These are phyloP conservation scores for Ganoderma sinense DNA, from an alignment of 1,284 basidiomycete species.

Conservation along the genomic window DNA sequence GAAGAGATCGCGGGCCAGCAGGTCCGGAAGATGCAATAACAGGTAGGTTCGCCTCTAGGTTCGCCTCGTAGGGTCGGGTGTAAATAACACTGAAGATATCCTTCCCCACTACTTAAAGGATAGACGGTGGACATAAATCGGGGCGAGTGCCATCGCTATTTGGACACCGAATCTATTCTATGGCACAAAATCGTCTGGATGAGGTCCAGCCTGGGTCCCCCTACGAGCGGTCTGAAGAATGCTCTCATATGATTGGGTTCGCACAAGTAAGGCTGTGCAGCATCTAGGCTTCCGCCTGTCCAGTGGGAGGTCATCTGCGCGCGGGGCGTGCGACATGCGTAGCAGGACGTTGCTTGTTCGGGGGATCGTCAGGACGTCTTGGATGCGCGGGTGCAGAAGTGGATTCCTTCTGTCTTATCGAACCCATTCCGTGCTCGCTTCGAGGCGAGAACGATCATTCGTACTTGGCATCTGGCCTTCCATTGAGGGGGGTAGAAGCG, in stretches of 20 bases:
- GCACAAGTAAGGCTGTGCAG: not conserved
- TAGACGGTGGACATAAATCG: no score
- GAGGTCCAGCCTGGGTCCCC: not conserved
- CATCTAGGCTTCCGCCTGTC: not conserved
- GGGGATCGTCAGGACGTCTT: not conserved
- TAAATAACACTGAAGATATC: not conserved
- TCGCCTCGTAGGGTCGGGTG: not conserved
- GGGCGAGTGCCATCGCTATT: no score
- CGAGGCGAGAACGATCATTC: not conserved
- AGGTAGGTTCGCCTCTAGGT: no score
- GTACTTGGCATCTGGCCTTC: not conserved
- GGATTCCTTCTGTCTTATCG: not conserved
- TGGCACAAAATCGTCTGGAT: not conserved
- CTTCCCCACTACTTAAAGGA: no score
- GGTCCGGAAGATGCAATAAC: slow-evolving; percentile 1
- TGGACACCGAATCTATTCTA: no score
- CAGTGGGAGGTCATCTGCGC: not conserved
- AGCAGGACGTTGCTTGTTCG: not conserved
- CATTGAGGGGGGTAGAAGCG: not conserved
- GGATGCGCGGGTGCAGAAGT: not conserved
- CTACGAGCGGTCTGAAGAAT: not conserved
- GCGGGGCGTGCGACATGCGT: not conserved
- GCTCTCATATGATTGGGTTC: not conserved
- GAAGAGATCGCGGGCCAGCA: slow-evolving; percentile 13
- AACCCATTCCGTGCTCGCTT: not conserved